phyloP scores from a whole-genome alignment of 495 filamentous ascomycete genomes.

The Lophiotrema nucula region DNA sequence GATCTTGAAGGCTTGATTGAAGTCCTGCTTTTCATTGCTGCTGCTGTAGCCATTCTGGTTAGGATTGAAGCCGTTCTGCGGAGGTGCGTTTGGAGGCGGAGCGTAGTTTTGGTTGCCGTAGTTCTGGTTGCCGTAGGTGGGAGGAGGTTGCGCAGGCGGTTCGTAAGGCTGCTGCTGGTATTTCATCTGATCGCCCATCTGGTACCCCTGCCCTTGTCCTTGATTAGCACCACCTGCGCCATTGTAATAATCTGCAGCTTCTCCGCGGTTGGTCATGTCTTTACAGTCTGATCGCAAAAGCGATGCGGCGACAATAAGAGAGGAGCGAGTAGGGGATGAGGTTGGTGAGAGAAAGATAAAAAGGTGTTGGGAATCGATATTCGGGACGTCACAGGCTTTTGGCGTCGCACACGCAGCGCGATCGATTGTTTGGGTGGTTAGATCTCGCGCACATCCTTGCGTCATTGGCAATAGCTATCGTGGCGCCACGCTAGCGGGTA shows the following conservation, averaged over 20 bases:
- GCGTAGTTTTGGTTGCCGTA: slow-evolving; percentile 15
- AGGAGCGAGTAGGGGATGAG: background rate
- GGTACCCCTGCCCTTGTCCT: slow-evolving; percentile 1
- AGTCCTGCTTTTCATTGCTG: slow-evolving; percentile 53
- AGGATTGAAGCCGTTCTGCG: background rate
- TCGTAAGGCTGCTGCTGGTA: too few relatives aligned
- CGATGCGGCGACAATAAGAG: background rate
- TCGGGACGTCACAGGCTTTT: background rate
- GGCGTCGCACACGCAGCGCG: background rate
- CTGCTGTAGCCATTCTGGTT: slow-evolving; percentile 6
- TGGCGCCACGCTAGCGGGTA: background rate
- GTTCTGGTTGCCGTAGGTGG: slow-evolving; percentile 17
- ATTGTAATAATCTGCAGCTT: slow-evolving; percentile 33
- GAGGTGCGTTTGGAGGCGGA: slow-evolving; percentile 8
- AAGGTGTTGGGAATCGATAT: background rate
- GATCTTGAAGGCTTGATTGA: slow-evolving; percentile 77
- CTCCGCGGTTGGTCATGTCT: slow-evolving; percentile 21
- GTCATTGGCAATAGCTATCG: too few relatives aligned
- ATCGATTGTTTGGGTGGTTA: too few relatives aligned
- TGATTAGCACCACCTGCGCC: slow-evolving; percentile 1
- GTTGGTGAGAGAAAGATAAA: background rate
- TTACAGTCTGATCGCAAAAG: background rate
- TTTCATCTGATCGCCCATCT: slow-evolving; percentile 13
- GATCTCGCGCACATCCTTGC: too few relatives aligned
- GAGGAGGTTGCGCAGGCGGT: slow-evolving; percentile 15